Percentiles rank a stretch among this genome's conserved stretches.
These are phyloP conservation scores for Tetraselmis chui DNA, from an alignment of 139 green algal species.

Conservation along the genomic window DNA sequence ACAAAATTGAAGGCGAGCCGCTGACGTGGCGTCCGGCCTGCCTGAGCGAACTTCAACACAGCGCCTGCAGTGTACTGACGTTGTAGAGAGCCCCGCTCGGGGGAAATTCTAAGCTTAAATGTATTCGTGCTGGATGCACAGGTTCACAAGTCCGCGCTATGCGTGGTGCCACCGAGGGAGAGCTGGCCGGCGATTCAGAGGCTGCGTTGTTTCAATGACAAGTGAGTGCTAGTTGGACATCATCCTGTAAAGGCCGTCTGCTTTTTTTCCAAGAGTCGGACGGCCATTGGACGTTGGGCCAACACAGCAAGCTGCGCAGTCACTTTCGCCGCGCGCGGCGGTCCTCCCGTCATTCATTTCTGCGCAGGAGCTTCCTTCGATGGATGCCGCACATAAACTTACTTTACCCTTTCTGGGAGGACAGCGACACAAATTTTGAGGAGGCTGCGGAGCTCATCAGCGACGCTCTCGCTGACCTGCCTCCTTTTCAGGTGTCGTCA, in stretches of 20 bases:
- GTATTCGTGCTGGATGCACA: too few species aligned
- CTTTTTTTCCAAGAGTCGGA: background rate
- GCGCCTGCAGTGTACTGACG: too few species aligned
- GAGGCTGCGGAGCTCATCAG: conserved; percentile 10
- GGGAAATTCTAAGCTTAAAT: too few species aligned
- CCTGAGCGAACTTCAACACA: too few species aligned
- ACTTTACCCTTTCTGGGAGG: conserved; percentile 62
- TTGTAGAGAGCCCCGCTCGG: too few species aligned
- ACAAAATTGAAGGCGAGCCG: too few species aligned
- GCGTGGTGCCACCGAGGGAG: conserved; percentile 36
- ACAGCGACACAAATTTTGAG: conserved; percentile 29
- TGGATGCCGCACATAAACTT: conserved; percentile 77
- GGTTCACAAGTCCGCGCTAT: conserved; percentile 42
- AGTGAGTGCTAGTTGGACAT: conserved; percentile 24
- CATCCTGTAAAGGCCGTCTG: background rate
- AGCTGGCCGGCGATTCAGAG: conserved; percentile 41
- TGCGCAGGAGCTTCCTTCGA: conserved; percentile 18
- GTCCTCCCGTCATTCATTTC: background rate
- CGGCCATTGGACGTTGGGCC: too few species aligned
- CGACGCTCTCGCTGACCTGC: conserved; percentile 7
- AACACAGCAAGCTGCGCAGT: too few species aligned
- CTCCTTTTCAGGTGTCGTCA: conserved; percentile 15
- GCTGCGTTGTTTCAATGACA: conserved; percentile 50
- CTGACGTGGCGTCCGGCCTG: too few species aligned
- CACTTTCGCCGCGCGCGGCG: background rate